Conservation (phyloP, 2,329 filamentous ascomycete genomes). For the Apiospora koreana region DNA sequence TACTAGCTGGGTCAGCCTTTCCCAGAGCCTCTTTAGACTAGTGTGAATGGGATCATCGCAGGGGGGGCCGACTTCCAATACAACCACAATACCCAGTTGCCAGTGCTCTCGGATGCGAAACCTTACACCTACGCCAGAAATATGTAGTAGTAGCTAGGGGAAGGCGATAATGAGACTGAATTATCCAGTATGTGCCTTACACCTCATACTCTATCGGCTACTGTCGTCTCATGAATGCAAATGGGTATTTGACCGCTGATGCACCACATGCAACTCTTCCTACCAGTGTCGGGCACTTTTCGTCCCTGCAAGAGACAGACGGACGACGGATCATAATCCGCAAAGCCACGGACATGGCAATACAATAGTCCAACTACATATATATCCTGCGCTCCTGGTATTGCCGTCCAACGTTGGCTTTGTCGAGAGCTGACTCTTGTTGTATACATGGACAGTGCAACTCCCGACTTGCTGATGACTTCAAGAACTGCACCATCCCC, state of each 20-base stretch:
- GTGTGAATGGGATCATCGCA: conserved; percentile 7
- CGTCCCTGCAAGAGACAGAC: background rate
- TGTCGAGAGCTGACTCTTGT: background rate
- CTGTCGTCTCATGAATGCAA: no score
- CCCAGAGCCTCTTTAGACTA: background rate
- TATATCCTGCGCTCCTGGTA: no score
- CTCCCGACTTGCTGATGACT: background rate
- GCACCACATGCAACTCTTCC: no score
- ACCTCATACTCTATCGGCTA: no score
- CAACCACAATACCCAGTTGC: background rate
- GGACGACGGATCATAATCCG: background rate
- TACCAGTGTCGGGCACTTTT: background rate
- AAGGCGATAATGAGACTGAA: no score
- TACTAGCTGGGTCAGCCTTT: background rate
- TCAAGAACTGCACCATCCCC: background rate
- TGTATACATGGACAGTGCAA: background rate
- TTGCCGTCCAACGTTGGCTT: background rate
- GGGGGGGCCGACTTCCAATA: background rate
- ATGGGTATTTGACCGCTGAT: background rate
- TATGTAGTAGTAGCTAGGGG: no score
- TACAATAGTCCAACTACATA: no score
- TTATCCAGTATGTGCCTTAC: no score
- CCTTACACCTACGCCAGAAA: background rate
- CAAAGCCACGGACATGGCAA: no score
- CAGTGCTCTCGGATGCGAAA: background rate